Base-by-base conservation (phyloP, 768 basidiomycete species). In the Tulasnella sp. region DNA sequence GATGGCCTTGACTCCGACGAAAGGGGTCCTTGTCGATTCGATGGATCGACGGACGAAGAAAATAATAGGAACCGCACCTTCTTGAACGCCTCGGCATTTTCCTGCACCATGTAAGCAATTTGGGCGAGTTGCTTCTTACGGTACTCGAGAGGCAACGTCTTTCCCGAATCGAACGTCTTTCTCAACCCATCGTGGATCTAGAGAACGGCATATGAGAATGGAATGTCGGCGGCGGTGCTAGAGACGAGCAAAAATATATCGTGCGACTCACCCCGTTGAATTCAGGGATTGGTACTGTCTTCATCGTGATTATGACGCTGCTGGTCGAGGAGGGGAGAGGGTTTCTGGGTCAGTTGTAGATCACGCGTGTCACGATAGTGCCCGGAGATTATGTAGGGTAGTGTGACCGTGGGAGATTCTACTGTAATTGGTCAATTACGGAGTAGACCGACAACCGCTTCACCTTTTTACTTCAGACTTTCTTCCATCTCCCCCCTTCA, bases 121-220 rank as follows among this genome's bases (percentile, higher is more conserved):
- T 72, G 71, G 16, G 63, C 63, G 32, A 72, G 71, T 32, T 72
- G 62, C 11, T 36, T 16, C 62, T 72, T 64, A 26, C 71, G 59
- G 34, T 65, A 72, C 16, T 66, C 63, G 22, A 66, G 9, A n/a
- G 32, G 32, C 14, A 32, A n/a, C 34, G 72, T 40, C 39, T 66
- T 72, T 32, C 63, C 39, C 7, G 62, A 72, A n/a, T 36, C 35
- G 34, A 66, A 72, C 22, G 36, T 65, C 17, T 42, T 64, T 29
- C 32, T 41, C 26, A 72, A n/a, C 35, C 69, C 71, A 29, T 72
- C 71, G 32, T 37, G 36, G 64, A 72, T 67, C 62, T 73, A n/a
- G n/a, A n/a, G n/a, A n/a, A n/a, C n/a, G 42, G 16, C 12, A 26
- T 19, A 34, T 7, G 8, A 22, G 16, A 16, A 72, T 1, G 34